A percentile compares a stretch with the other conserved stretches of the same genome.
Evolutionary conservation across 2,329 filamentous ascomycete genomes (phyloP).

Genomic region (Penicillium sp.): DNA sequence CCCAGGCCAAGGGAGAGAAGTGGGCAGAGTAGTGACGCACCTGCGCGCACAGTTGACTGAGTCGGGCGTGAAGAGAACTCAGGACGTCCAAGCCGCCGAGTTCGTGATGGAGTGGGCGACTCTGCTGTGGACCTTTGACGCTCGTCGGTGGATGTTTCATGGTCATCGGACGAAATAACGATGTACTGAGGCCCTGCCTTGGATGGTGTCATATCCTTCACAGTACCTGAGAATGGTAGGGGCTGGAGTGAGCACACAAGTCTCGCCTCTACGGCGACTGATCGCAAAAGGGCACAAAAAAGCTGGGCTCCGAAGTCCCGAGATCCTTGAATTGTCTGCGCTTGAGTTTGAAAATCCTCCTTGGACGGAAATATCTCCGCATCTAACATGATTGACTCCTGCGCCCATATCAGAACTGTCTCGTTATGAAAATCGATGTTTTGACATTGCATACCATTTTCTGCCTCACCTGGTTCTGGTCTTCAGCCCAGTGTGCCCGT

Average conservation of each 20-base stretch:
- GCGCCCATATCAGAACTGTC: slow-evolving; percentile 11
- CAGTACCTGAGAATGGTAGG: slow-evolving; percentile 61
- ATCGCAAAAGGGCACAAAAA: slow-evolving; percentile 81
- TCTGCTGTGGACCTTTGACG: slow-evolving; percentile 10
- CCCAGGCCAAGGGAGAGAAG: background rate
- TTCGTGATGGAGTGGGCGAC: slow-evolving; percentile 19
- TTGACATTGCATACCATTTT: slow-evolving; percentile 41
- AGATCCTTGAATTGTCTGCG: slow-evolving; percentile 70
- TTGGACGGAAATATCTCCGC: slow-evolving; percentile 67
- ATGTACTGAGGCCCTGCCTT: slow-evolving; percentile 41
- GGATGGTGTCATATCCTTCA: slow-evolving; percentile 44
- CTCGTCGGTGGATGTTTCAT: slow-evolving; percentile 32
- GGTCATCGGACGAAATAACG: slow-evolving; percentile 37
- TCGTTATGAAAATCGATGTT: background rate
- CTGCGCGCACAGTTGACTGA: slow-evolving; percentile 14
- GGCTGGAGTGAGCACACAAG: slow-evolving; percentile 89
- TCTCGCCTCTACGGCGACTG: slow-evolving; percentile 75
- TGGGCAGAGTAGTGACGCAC: slow-evolving; percentile 20
- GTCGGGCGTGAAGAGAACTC: slow-evolving; percentile 28
- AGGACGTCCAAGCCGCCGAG: slow-evolving; percentile 38
- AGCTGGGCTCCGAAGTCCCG: slow-evolving; percentile 86
- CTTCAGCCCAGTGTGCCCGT: slow-evolving; percentile 72
- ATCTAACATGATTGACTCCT: slow-evolving; percentile 60
- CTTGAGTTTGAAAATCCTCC: slow-evolving; percentile 69
- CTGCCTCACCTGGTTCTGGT: slow-evolving; percentile 58